Evolutionary conservation across 495 filamentous ascomycete species (phyloP).

Genomic region (Podospora conica): DNA sequence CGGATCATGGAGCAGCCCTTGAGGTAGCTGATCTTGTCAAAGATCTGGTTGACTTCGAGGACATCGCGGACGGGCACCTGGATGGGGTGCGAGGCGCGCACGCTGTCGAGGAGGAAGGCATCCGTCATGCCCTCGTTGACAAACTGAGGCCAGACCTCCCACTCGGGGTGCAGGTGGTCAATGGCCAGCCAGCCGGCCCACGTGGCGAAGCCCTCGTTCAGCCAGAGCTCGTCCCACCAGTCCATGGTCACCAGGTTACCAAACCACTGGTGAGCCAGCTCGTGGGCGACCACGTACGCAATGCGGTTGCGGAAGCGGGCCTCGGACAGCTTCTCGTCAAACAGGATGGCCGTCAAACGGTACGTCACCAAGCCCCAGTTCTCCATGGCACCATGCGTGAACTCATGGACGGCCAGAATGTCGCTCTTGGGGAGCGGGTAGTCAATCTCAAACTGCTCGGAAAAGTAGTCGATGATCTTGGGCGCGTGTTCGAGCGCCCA

Average conservation of each 20-base stretch:
- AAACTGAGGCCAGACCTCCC: conserved; percentile 94
- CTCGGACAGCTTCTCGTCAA: conserved; percentile 86
- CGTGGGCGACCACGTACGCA: conserved; percentile 90
- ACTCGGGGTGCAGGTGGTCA: conserved; percentile 87
- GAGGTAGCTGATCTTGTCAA: conserved; percentile 90
- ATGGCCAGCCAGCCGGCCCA: conserved; percentile 96
- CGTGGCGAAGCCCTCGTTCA: conserved; percentile 95
- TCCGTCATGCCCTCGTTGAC: conserved; percentile 86
- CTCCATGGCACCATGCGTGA: conserved; percentile 58
- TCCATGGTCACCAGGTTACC: conserved; percentile 90
- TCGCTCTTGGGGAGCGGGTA: conserved; percentile 96
- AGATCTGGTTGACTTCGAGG: conserved; percentile 92
- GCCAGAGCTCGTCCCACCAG: conserved; percentile 93
- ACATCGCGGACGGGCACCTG: conserved; percentile 87
- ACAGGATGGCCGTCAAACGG: conserved; percentile 85
- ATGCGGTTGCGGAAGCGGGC: conserved; percentile 82
- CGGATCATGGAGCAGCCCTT: conserved; percentile 94
- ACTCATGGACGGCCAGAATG: conserved; percentile 93
- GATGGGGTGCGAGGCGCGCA: conserved; percentile 89
- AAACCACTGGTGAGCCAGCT: conserved; percentile 98
- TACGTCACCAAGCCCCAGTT: conserved; percentile 98
- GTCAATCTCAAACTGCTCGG: conserved; percentile 87
- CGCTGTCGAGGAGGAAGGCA: conserved; percentile 80
- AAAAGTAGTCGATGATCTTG: conserved; percentile 90
- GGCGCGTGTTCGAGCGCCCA: conserved; percentile 83